Conservation (phyloP, 192 early-diverging fungal species). For the Pilobolus umbonatus region DNA sequence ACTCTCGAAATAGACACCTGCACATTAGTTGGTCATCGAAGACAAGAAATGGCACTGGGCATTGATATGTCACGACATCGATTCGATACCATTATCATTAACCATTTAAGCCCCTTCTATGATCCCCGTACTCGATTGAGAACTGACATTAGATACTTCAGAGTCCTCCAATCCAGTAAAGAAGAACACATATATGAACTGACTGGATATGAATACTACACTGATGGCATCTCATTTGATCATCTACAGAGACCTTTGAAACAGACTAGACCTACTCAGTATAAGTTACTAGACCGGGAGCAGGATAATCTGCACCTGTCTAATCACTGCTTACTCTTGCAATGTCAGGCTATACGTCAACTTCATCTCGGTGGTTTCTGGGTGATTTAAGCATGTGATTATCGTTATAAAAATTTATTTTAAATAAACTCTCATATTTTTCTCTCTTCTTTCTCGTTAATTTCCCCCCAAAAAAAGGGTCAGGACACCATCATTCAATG, state of each 20-base stretch:
- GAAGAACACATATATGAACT: not conserved
- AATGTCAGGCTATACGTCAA: slow-evolving; percentile 1
- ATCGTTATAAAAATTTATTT: no score
- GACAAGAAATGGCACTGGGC: not conserved
- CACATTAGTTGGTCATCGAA: not conserved
- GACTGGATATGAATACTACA: not conserved
- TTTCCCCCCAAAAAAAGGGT: no score
- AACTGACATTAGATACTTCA: not conserved
- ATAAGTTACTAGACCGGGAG: not conserved
- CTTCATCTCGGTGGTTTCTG: slow-evolving; percentile 3
- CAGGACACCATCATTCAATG: no score
- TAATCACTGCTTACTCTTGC: not conserved
- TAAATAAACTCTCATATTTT: no score
- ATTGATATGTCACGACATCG: not conserved
- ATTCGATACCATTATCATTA: not conserved
- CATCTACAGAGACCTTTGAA: slow-evolving; percentile 1
- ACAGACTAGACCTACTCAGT: not conserved
- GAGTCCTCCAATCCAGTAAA: not conserved
- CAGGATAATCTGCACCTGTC: not conserved
- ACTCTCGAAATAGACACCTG: not conserved
- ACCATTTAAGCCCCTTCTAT: not conserved
- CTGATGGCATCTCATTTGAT: not conserved
- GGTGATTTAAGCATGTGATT: not conserved
- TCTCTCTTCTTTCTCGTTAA: no score
- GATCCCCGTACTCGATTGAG: not conserved